Base-by-base conservation (phyloP, 164 flowering plant species). In the Tinospora cordifolia region DNA sequence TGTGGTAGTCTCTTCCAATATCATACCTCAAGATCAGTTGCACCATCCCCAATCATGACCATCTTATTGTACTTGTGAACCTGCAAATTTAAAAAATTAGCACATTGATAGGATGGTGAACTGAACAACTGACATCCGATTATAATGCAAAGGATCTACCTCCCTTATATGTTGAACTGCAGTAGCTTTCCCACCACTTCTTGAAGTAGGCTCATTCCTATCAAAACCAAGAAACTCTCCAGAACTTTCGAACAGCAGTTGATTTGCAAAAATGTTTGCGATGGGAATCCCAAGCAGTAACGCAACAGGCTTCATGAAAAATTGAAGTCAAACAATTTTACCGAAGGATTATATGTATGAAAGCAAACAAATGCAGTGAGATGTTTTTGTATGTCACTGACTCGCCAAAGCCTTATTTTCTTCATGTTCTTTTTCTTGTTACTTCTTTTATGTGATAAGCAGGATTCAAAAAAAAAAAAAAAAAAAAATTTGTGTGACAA, bases 21-120 rank as follows among this genome's bases (percentile, higher is more conserved):
- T 13, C 79, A 72, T 75, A 92, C 99, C 94, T 95, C 98, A 63
- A 88, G 94, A 80, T 92, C 99, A 63, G 99, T 95, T 59, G 96
- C 98, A 58, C 97, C 98, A 82, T 95, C 99, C n/a, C 98, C 99
- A 78, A 92, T 86, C 99, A 95, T 95, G 79, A 83, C 88, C 74
- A 95, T 62, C 54, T 79, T 38, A 80, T 85, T 87, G 90, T 89
- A 91, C 44, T 84, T 86, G 75, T 77, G 85, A 71, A 76, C 86
- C 99, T 95, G 85, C 46, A 80, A 73, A 70, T 44, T 9, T 59
- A 71, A 24, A 41, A 21, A 22, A 69, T 70, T 46, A 78, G 76
- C 59, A 36, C 65, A 46, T 44, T 38, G 47, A 70, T 22, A 39
- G 47, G 38, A 9, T 11, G 0, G 41, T 19, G 17, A 54, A 65